These are phyloP conservation scores for Malassezia equina DNA, from an alignment of 1,284 basidiomycete genomes.

Conservation along the genomic window DNA sequence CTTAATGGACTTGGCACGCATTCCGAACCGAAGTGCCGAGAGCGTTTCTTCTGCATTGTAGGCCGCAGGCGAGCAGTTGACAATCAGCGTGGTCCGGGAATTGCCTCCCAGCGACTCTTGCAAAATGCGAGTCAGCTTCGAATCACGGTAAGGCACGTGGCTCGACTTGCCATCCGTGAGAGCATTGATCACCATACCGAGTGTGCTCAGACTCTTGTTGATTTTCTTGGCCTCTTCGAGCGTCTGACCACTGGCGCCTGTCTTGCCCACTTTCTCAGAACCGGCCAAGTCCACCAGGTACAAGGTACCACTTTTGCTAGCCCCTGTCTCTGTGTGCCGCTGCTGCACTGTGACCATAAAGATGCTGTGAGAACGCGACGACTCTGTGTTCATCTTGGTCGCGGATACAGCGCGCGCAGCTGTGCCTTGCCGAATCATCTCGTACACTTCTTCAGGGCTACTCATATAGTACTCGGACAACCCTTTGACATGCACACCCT, in stretches of 20 bases:
- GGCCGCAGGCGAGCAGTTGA: slow-evolving; percentile 93
- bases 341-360: slow-evolving; percentile 96
- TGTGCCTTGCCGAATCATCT: slow-evolving; percentile 95
- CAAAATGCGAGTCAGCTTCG: slow-evolving; percentile 80
- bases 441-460: slow-evolving; percentile 68
- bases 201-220: slow-evolving; percentile 92
- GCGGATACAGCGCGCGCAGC: slow-evolving; percentile 82
- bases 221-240: slow-evolving; percentile 99
- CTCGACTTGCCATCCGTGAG: slow-evolving; percentile 85
- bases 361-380: slow-evolving; percentile 96
- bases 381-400: slow-evolving; percentile 98
- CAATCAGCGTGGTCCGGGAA: slow-evolving; percentile 94
- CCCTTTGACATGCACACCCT: slow-evolving; percentile 96
- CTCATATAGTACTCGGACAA: slow-evolving; percentile 97
- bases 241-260: slow-evolving; percentile 95
- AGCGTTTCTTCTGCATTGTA: slow-evolving; percentile 96
- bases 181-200: slow-evolving; percentile 99
- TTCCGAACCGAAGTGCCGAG: slow-evolving; percentile 90
- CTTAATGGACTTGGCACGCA: slow-evolving; percentile 96
- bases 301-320: slow-evolving; percentile 88
- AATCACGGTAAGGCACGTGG: slow-evolving; percentile 92
- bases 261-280: slow-evolving; percentile 98
- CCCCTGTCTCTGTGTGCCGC: slow-evolving; percentile 87
- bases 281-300: slow-evolving; percentile 98
- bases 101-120: slow-evolving; percentile 97